A percentile compares a stretch with the other conserved stretches of the same genome.
Conservation (phyloP, 257 asterid species). For the Hygrophila difformis region DNA sequence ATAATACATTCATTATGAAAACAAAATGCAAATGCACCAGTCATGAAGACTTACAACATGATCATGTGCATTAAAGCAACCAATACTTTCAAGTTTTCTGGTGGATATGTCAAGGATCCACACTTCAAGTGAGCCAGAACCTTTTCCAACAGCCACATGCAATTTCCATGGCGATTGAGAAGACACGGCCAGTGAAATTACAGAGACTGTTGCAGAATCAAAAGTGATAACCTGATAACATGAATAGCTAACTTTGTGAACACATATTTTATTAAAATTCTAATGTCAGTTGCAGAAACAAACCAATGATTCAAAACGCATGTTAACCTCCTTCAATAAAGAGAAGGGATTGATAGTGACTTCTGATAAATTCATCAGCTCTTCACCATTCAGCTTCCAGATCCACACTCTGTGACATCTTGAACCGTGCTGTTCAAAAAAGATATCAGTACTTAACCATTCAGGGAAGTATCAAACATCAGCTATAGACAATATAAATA, state of each 20-base stretch:
- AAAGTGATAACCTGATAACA: constrained; percentile 33
- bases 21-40: constrained; percentile 10
- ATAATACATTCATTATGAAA: constrained; percentile 14
- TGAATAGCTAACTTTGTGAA: constrained; percentile 16
- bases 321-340: constrained; percentile 62
- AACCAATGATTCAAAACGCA: constrained; percentile 9
- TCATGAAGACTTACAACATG: constrained; percentile 43
- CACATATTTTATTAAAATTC: constrained; percentile 5
- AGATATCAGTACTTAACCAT: too few relatives aligned
- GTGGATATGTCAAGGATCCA: constrained; percentile 44
- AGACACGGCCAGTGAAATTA: constrained; percentile 46
- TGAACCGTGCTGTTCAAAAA: too few relatives aligned
- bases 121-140: constrained; percentile 72
- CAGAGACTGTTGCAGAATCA: constrained; percentile 42
- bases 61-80: constrained; percentile 55
- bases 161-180: constrained; percentile 32
- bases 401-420: constrained; percentile 71
- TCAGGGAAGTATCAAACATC: too few relatives aligned
- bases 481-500: too few relatives aligned
- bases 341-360: constrained; percentile 33
- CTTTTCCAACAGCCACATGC: constrained; percentile 71
- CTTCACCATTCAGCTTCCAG: constrained; percentile 52
- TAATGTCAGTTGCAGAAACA: neutral
- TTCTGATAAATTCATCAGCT: constrained; percentile 52
- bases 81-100: constrained; percentile 33